Base-by-base conservation (phyloP, 2,329 filamentous ascomycete genomes). In the Sphaerulina vaccinii region DNA sequence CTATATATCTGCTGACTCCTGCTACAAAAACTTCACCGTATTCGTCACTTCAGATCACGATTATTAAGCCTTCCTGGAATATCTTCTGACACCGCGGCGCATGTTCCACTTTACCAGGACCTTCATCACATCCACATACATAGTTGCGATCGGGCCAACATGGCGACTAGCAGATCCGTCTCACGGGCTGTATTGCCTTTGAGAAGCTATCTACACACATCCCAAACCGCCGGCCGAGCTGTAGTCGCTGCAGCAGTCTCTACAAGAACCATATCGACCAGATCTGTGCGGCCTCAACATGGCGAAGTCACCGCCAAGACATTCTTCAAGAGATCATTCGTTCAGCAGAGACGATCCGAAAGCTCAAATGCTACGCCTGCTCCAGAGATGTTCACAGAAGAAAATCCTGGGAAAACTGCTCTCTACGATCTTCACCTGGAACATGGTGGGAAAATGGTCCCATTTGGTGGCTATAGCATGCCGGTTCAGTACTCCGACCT, bases 401-500 rank as follows among this genome's bases (percentile, higher is more conserved):
- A 56, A 2, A 62, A 60, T 15, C 64, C 59, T 0, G 65, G 65
- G 56, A 63, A 50, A 72, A 95, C 89, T 2, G 84, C 86, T 22
- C 78, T 96, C 18, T 87, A 92, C 71, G 84, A 90, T 63, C 76
- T 95, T 18, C 88, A 95, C 70, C 66, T 91, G 56, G 79, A 82
- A 52, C 78, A 88, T 67, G 89, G 89, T 61, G 93, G 81, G 61
- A 96, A 95, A 75, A 93, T 97, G 83, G 92, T 96, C 43, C 88
- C 90, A n/a, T 99, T 96, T 73, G 92, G 88, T 58, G 90, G 90
- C 61, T 96, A 86, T 75, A 79, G 82, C 62, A 96, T 99, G 90
- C 93, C 93, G 6, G 84, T 99, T 38, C 87, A 93, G 71, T 99
- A 97, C 75, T 73, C 79, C 27, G 81, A 84, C 60, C 79, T 88